phyloP scores from a whole-genome alignment of 768 basidiomycete genomes.

The Pluteus cervinus region DNA sequence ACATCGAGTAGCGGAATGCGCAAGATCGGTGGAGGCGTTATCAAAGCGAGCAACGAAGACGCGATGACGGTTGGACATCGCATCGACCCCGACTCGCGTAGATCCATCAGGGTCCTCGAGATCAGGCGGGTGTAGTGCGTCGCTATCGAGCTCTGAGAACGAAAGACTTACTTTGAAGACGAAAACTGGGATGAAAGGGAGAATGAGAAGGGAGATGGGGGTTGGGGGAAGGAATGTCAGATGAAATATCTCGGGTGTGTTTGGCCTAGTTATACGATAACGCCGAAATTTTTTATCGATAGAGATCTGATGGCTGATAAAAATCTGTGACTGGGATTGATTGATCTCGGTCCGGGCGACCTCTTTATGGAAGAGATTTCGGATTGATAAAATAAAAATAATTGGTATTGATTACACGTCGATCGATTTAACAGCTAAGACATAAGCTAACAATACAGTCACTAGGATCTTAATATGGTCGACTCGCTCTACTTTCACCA shows the following conservation, averaged over 20 bases:
- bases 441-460: no score
- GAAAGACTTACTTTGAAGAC: constrained; percentile 32
- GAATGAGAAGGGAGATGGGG: constrained; percentile 38
- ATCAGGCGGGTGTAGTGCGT: constrained; percentile 4
- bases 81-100: constrained; percentile 17
- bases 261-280: constrained; percentile 57
- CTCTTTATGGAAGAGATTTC: no score
- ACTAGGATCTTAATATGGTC: no score
- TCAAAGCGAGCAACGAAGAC: constrained; percentile 10
- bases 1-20: constrained; percentile 20
- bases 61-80: constrained; percentile 10
- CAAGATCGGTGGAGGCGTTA: constrained; percentile 12
- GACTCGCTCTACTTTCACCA: no score
- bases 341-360: no score
- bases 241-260: constrained; percentile 32
- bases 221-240: constrained; percentile 36
- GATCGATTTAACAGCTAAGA: no score
- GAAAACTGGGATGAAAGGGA: constrained; percentile 20
- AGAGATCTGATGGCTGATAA: constrained; percentile 50
- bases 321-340: constrained; percentile 42
- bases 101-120: constrained; percentile 20
- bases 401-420: no score
- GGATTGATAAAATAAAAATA: no score
- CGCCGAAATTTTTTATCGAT: constrained; percentile 59
- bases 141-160: constrained; percentile 9